Evolutionary conservation across 306 rosid species (phyloP).

Genomic region (Gillenia trifoliata): DNA sequence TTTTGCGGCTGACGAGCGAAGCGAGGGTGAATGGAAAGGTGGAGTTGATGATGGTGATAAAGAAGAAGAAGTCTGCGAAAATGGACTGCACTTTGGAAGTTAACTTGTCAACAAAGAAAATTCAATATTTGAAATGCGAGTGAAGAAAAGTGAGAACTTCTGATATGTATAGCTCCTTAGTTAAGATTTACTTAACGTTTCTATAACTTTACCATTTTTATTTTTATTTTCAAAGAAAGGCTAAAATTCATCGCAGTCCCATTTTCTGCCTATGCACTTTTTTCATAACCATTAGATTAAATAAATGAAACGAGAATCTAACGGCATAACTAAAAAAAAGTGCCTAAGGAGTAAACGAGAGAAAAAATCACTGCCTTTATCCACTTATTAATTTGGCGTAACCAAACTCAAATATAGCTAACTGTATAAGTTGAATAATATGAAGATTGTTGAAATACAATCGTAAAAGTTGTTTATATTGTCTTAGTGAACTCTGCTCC

Average conservation of each 20-base stretch:
- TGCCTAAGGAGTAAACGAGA: neutral
- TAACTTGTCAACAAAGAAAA: neutral
- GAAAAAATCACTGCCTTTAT: too few relatives aligned
- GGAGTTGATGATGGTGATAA: slow-evolving; percentile 14
- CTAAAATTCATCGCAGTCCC: too few relatives aligned
- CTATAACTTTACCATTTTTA: neutral
- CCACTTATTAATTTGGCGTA: too few relatives aligned
- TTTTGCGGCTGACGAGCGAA: neutral
- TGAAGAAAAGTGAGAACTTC: neutral
- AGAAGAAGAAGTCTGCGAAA: slow-evolving; percentile 7
- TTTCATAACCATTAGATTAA: too few relatives aligned
- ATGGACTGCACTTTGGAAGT: slow-evolving; percentile 6
- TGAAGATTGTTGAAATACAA: too few relatives aligned
- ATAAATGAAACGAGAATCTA: neutral
- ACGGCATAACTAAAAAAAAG: neutral
- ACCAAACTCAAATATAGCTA: too few relatives aligned
- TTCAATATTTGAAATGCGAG: slow-evolving; percentile 1
- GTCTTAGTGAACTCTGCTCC: too few relatives aligned
- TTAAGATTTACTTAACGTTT: neutral
- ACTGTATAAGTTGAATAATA: too few relatives aligned
- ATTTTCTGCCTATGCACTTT: too few relatives aligned
- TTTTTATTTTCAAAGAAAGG: too few relatives aligned
- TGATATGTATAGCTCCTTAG: neutral
- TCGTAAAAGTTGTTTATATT: too few relatives aligned
- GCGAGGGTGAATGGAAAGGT: slow-evolving; percentile 11